These are phyloP conservation scores for Citrus sp. DNA, from an alignment of 345 rosid genomes.

Conservation along the genomic window DNA sequence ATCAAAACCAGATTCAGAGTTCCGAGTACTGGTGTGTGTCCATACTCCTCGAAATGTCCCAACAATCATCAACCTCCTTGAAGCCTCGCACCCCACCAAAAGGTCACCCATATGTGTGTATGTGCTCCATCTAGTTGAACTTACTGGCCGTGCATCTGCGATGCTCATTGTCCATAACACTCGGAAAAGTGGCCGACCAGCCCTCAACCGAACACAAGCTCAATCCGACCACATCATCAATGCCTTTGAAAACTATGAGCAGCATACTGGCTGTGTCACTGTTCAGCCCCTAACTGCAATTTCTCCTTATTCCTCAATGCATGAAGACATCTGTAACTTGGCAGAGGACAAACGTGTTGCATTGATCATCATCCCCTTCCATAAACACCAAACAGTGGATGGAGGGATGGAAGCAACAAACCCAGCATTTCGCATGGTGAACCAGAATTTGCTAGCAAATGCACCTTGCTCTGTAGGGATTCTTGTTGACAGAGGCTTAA, in stretches of 20 bases:
- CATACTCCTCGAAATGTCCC: conserved; percentile 93
- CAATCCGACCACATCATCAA: conserved; percentile 91
- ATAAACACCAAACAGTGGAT: conserved; percentile 88
- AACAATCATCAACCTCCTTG: conserved; percentile 80
- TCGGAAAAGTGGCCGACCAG: conserved; percentile 61
- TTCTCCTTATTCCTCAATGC: conserved; percentile 95
- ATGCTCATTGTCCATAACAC: conserved; percentile 90
- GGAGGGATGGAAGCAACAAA: conserved; percentile 96
- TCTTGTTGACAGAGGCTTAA: conserved; percentile 82
- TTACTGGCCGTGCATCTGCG: conserved; percentile 93
- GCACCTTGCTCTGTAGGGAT: conserved; percentile 91
- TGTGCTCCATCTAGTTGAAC: conserved; percentile 91
- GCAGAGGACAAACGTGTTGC: conserved; percentile 88
- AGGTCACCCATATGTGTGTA: conserved; percentile 72
- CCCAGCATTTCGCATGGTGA: conserved; percentile 70
- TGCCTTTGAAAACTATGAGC: conserved; percentile 83
- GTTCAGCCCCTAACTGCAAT: conserved; percentile 88
- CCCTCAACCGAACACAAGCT: conserved; percentile 83
- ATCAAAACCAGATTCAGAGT: conserved; percentile 64
- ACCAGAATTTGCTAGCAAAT: conserved; percentile 69
- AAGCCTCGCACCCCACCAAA: conserved; percentile 77
- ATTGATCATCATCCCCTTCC: conserved; percentile 80
- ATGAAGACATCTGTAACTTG: conserved; percentile 79
- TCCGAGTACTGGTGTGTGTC: conserved; percentile 60
- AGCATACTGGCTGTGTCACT: conserved; percentile 48